Evolutionary conservation across 495 filamentous ascomycete genomes (phyloP), one percentile per base, ranked within the genome.

Genomic region (Cenococcum geophilum): DNA sequence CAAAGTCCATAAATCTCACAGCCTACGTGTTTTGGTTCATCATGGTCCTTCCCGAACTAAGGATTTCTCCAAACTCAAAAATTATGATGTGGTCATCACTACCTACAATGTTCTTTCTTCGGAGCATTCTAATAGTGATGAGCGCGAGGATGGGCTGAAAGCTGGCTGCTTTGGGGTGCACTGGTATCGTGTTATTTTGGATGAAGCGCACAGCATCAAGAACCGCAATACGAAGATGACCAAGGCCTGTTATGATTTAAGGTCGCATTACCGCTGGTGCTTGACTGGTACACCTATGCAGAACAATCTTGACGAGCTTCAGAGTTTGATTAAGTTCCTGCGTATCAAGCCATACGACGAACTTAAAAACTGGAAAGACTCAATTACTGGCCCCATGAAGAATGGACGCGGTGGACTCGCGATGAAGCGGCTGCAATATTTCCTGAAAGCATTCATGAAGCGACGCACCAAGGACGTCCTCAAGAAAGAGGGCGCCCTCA

Each of bases 161-260:
- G 80, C 86, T 43, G 92, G 92, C 10, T 89, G 92, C 60, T 96
- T 97, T 68, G 89, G 89, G 50, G 76, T 96, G 8, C 84, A 92
- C 70, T 98, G 93, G 93, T 97, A 90, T 71, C 88, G 93, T 20
- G 83, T 97, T 61, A 92, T 98, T 54, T 80, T 97, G 16, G 93
- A 98, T 63, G 93, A 98, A 76, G 93, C 93, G 4, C 93, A 97
- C 73, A 95, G 88, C 23, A 97, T 98, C 79, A 97, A 97, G 75
- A 98, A 98, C 73, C 86, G 91, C 23, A 96, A 93, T 68, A 91
- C 93, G 16, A 98, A 98, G 75, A 86, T 86, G 10, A 93, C 93
- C 0, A 86, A 96, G 68, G 90, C 92, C 18, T 87, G 84, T 55
- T 98, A 83, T 71, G 86, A 87, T 1, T 76, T 98, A 23, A 78